Conservation (phyloP, 441 rosid genomes). For the Euphorbia schlechtendalii region DNA sequence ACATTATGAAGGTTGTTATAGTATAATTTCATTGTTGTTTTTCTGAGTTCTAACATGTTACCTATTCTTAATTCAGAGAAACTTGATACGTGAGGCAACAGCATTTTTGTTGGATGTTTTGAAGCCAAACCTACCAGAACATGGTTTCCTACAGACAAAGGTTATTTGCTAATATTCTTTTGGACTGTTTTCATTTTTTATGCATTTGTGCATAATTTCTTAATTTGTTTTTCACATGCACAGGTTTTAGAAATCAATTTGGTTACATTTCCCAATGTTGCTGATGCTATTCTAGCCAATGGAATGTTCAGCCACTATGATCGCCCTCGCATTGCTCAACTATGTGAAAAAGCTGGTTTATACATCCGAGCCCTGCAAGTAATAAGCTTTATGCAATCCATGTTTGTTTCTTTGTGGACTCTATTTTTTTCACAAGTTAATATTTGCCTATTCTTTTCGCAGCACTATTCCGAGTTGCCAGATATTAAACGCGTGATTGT, state of each 20-base stretch:
- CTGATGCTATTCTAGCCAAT: constrained; percentile 98
- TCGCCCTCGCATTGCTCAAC: constrained; percentile 93
- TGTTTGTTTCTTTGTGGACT: neutral
- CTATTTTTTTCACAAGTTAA: constrained; percentile 1
- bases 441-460: constrained; percentile 26
- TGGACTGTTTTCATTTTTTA: constrained; percentile 1
- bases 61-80: constrained; percentile 49
- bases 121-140: constrained; percentile 98
- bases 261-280: constrained; percentile 96
- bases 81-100: constrained; percentile 96
- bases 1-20: neutral
- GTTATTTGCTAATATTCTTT: constrained; percentile 34
- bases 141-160: constrained; percentile 92
- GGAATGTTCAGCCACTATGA: constrained; percentile 99
- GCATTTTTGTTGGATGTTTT: constrained; percentile 98
- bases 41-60: neutral
- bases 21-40: neutral
- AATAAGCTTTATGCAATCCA: constrained; percentile 19
- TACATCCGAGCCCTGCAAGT: constrained; percentile 87
- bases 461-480: constrained; percentile 92
- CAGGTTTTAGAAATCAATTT: constrained; percentile 97
- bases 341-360: constrained; percentile 97
- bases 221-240: constrained; percentile 17
- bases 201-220: constrained; percentile 14
- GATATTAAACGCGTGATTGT: constrained; percentile 97